These are phyloP conservation scores for Alternaria conjuncta DNA, from an alignment of 2,329 filamentous ascomycete genomes.

Conservation along the genomic window DNA sequence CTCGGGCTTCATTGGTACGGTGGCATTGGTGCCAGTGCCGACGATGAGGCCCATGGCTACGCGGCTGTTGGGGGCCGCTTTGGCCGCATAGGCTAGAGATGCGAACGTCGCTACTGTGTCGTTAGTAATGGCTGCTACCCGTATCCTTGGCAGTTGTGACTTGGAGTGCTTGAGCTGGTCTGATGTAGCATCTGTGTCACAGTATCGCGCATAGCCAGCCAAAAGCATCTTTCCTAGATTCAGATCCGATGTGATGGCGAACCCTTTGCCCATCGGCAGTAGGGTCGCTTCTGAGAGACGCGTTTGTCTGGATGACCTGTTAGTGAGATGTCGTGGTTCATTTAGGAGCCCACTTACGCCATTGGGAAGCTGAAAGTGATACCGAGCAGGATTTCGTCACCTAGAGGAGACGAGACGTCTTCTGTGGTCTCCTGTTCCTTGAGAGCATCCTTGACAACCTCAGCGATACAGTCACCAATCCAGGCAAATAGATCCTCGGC, in stretches of 20 bases:
- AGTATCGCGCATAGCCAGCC: constrained; percentile 64
- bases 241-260: constrained; percentile 66
- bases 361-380: constrained; percentile 76
- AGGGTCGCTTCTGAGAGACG: constrained; percentile 68
- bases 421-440: constrained; percentile 34
- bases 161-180: constrained; percentile 14
- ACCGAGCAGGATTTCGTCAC: constrained; percentile 64
- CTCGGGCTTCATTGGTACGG: constrained; percentile 71
- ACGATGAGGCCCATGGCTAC: constrained; percentile 82
- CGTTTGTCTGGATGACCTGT: constrained; percentile 54
- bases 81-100: constrained; percentile 75
- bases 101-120: constrained; percentile 81
- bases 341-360: constrained; percentile 45
- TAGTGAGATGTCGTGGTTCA: constrained; percentile 2
- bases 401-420: constrained; percentile 37
- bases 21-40: constrained; percentile 82
- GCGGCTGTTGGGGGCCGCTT: constrained; percentile 65
- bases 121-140: constrained; percentile 78
- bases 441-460: constrained; percentile 69
- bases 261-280: constrained; percentile 75
- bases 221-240: constrained; percentile 67
- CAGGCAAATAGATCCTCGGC: constrained; percentile 78
- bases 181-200: constrained; percentile 48
- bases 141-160: constrained; percentile 62
- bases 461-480: constrained; percentile 79